A percentile compares a stretch with the other conserved stretches of the same genome.
phyloP scores from a whole-genome alignment of 2,329 filamentous ascomycete species.

The Byssothecium circinans region DNA sequence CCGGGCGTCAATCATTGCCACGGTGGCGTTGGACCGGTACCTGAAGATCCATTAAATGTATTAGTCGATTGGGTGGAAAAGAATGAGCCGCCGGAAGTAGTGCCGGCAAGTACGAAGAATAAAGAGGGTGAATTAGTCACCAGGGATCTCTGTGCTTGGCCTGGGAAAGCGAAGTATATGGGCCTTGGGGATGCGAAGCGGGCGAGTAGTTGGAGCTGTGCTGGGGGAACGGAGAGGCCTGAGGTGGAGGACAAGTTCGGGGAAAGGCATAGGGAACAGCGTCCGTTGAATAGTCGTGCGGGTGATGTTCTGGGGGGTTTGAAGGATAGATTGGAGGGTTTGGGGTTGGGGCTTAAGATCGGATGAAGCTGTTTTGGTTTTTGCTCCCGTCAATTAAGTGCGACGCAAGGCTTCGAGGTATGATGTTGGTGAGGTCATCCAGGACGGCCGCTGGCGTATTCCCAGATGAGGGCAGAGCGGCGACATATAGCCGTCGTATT shows the following conservation, averaged over 20 bases:
- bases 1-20: conserved; percentile 33
- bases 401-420: too few species aligned
- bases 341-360: conserved; percentile 23
- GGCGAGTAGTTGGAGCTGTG: conserved; percentile 26
- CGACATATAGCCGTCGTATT: too few species aligned
- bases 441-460: too few species aligned
- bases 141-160: conserved; percentile 23
- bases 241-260: conserved; percentile 4
- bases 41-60: conserved; percentile 20
- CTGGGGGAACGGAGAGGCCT: conserved; percentile 22
- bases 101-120: conserved; percentile 22
- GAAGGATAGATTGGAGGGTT: conserved; percentile 19
- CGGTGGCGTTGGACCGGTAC: conserved; percentile 20
- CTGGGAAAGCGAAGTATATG: conserved; percentile 20
- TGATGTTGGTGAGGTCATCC: too few species aligned
- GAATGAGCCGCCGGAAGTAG: conserved; percentile 23
- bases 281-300: conserved; percentile 10
- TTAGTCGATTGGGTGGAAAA: conserved; percentile 36
- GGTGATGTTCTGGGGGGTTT: conserved; percentile 21
- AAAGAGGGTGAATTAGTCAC: conserved; percentile 20
- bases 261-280: conserved; percentile 4
- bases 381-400: too few species aligned
- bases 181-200: conserved; percentile 18
- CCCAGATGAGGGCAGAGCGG: too few species aligned
- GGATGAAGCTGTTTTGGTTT: too few species aligned